Evolutionary conservation across 164 flowering plant genomes (phyloP).

Genomic region (Houttuynia cordata): DNA sequence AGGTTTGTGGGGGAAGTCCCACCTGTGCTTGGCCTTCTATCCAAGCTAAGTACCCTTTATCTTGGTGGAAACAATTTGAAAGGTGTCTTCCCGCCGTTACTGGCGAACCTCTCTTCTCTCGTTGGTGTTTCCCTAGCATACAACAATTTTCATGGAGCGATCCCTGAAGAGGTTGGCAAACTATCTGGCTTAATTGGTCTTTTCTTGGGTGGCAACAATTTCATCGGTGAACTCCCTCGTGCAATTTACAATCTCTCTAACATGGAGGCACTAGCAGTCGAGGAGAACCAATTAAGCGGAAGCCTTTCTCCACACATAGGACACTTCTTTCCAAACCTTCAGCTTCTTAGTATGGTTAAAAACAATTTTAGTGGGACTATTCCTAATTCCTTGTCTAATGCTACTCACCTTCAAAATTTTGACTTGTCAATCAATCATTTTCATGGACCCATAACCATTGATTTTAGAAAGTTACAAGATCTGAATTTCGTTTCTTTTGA

Average conservation of each 20-base stretch:
- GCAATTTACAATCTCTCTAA: not conserved
- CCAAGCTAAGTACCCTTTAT: not conserved
- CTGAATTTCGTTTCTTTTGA: not conserved
- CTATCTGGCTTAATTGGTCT: not conserved
- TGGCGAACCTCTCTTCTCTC: constrained; percentile 10
- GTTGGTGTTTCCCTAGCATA: not conserved
- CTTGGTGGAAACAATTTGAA: constrained; percentile 7
- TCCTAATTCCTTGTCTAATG: constrained; percentile 32
- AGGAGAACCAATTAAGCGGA: constrained; percentile 15
- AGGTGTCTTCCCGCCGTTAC: constrained; percentile 12
- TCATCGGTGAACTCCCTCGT: not conserved
- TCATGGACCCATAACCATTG: not conserved
- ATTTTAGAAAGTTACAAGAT: not conserved
- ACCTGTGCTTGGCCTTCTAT: constrained; percentile 3
- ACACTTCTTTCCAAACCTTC: constrained; percentile 20
- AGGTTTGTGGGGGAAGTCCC: constrained; percentile 5
- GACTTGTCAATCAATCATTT: constrained; percentile 22
- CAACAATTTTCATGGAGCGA: not conserved
- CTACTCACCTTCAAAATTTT: constrained; percentile 18
- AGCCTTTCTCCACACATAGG: constrained; percentile 5
- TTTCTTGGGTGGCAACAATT: not conserved
- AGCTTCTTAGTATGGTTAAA: constrained; percentile 10
- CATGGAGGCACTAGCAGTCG: not conserved
- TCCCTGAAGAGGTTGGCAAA: not conserved
- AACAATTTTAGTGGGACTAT: constrained; percentile 33